These are phyloP conservation scores for Colletotrichum aenigma DNA, from an alignment of 2,329 filamentous ascomycete species.

Conservation along the genomic window DNA sequence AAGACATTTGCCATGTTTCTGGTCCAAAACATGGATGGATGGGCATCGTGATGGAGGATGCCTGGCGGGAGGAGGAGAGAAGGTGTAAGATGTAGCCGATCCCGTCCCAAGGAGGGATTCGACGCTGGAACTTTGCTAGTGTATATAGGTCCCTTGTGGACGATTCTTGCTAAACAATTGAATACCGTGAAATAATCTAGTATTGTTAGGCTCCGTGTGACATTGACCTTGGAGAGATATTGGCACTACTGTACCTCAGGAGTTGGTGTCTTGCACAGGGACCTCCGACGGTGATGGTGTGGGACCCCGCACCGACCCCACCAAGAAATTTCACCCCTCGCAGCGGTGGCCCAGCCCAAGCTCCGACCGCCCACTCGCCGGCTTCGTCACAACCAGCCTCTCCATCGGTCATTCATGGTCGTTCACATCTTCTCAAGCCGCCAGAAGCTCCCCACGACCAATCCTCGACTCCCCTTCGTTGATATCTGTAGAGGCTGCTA, in stretches of 20 bases:
- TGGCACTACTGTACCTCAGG: neutral
- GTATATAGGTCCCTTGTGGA: neutral
- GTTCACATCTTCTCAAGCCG: neutral
- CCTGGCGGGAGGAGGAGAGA: neutral
- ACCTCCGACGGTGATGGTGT: neutral
- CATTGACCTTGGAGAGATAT: accelerated
- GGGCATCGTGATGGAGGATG: neutral
- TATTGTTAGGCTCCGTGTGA: neutral
- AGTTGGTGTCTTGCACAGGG: neutral
- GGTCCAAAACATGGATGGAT: neutral
- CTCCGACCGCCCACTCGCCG: neutral
- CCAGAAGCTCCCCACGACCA: neutral
- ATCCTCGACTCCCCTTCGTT: accelerated
- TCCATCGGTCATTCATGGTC: neutral
- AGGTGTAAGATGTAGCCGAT: neutral
- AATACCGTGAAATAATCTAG: neutral
- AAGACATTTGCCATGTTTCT: neutral
- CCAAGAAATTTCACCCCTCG: conserved; percentile 20
- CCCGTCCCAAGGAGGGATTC: neutral
- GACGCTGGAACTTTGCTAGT: neutral
- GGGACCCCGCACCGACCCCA: conserved; percentile 13
- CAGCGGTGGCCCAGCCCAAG: neutral
- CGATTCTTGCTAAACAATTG: neutral
- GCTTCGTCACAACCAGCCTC: neutral
- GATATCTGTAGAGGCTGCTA: neutral